These are phyloP conservation scores for Physaria fendleri DNA, from an alignment of 345 rosid species.

Conservation along the genomic window DNA sequence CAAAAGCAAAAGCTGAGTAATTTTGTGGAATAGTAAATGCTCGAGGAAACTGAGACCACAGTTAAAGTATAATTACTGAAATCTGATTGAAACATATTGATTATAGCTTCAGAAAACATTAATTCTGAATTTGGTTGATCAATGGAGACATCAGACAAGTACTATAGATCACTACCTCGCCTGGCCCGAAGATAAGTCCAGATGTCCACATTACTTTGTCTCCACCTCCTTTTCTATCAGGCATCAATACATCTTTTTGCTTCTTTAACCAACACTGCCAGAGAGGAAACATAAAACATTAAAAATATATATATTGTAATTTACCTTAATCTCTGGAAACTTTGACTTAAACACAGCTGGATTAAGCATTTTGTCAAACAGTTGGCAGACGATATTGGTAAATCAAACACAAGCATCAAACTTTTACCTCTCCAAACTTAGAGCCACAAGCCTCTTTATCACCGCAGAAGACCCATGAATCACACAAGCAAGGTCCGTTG, in stretches of 20 bases:
- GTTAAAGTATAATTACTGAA: not conserved
- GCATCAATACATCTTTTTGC: slow-evolving; percentile 65
- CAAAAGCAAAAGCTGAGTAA: not conserved
- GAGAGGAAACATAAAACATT: too few species aligned
- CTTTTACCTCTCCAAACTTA: slow-evolving; percentile 80
- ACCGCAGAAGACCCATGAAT: slow-evolving; percentile 93
- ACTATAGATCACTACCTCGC: slow-evolving; percentile 52
- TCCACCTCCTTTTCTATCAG: slow-evolving; percentile 61
- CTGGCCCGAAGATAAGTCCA: slow-evolving; percentile 85
- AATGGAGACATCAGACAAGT: not conserved
- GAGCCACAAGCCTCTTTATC: slow-evolving; percentile 66
- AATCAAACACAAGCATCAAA: not conserved
- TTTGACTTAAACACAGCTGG: not conserved
- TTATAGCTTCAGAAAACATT: not conserved
- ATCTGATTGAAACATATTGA: not conserved
- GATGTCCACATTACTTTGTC: slow-evolving; percentile 77
- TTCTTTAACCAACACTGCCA: slow-evolving; percentile 97
- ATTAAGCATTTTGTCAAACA: slow-evolving; percentile 20
- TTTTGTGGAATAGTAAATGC: not conserved
- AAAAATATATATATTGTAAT: not conserved
- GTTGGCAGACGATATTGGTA: not conserved
- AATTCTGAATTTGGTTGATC: not conserved
- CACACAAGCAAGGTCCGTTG: slow-evolving; percentile 94
- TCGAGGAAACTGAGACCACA: not conserved
- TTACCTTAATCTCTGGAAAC: not conserved